Conservation (phyloP, 257 asterid species). For the Jacaranda mimosifolia region DNA sequence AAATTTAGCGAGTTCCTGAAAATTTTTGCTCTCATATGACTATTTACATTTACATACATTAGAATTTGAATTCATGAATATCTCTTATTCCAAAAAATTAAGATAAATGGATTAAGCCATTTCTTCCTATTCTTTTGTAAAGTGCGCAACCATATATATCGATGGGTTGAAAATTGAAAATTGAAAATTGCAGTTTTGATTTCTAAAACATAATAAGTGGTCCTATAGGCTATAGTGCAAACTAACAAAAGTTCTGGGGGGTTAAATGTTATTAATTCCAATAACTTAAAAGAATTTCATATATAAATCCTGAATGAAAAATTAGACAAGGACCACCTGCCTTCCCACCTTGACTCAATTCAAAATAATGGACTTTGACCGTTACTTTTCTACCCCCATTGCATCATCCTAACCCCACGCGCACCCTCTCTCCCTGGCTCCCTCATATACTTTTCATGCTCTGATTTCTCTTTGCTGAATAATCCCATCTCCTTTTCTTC, state of each 20-base stretch:
- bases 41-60: too few relatives aligned
- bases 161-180: too few relatives aligned
- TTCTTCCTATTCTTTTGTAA: too few relatives aligned
- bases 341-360: slow-evolving; percentile 66
- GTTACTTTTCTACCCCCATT: slow-evolving; percentile 46
- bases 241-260: neutral
- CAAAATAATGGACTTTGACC: slow-evolving; percentile 70
- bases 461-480: slow-evolving; percentile 36
- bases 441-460: slow-evolving; percentile 51
- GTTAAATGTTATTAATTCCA: neutral
- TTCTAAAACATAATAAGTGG: neutral
- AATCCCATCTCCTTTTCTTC: slow-evolving; percentile 16
- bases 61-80: too few relatives aligned
- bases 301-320: neutral
- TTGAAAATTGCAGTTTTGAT: too few relatives aligned
- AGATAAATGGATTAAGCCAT: too few relatives aligned
- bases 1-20: too few relatives aligned
- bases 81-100: too few relatives aligned
- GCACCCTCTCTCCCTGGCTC: slow-evolving; percentile 3
- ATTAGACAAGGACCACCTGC: slow-evolving; percentile 27
- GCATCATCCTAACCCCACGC: neutral
- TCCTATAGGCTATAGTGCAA: neutral
- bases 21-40: too few relatives aligned
- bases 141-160: too few relatives aligned
- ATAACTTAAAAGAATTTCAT: neutral